Evolutionary conservation across 1,139 yeast species (phyloP).

Genomic region (Yamadazyma taylorii): DNA sequence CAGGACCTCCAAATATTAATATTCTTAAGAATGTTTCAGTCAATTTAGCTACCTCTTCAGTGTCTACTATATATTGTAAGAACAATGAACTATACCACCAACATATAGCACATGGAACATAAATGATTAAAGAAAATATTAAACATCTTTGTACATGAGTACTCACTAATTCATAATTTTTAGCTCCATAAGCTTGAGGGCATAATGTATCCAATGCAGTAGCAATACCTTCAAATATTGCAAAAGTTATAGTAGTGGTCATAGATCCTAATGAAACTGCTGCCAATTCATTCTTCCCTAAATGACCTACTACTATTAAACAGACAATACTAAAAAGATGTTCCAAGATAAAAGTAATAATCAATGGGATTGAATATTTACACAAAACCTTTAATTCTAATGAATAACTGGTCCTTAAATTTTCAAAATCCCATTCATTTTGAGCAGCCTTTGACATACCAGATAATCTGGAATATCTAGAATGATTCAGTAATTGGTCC

Average conservation of each 20-base stretch:
- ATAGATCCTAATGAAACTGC: constrained; percentile 86
- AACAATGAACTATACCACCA: constrained; percentile 69
- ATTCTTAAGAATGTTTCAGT: constrained; percentile 68
- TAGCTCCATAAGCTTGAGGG: constrained; percentile 80
- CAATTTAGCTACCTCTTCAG: constrained; percentile 56
- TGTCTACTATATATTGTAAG: constrained; percentile 54
- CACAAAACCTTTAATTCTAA: constrained; percentile 50
- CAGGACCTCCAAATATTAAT: constrained; percentile 77
- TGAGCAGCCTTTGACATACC: constrained; percentile 6
- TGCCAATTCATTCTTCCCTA: constrained; percentile 70
- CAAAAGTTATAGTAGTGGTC: constrained; percentile 84
- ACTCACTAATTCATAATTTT: constrained; percentile 60
- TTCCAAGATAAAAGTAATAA: constrained; percentile 67
- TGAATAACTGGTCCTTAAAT: constrained; percentile 44
- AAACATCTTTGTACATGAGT: constrained; percentile 64
- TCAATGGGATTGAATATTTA: constrained; percentile 62
- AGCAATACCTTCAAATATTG: constrained; percentile 84
- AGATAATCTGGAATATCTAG: constrained; percentile 10
- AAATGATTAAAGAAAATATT: constrained; percentile 54
- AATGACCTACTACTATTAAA: constrained; percentile 69
- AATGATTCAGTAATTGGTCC: constrained; percentile 16
- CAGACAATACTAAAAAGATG: constrained; percentile 72
- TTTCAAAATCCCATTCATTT: constrained; percentile 28
- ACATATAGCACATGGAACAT: constrained; percentile 58
- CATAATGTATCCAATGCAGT: constrained; percentile 86